Base-by-base conservation (phyloP, 2,329 filamentous ascomycete species). In the Trichoderma atrobrunneum region DNA sequence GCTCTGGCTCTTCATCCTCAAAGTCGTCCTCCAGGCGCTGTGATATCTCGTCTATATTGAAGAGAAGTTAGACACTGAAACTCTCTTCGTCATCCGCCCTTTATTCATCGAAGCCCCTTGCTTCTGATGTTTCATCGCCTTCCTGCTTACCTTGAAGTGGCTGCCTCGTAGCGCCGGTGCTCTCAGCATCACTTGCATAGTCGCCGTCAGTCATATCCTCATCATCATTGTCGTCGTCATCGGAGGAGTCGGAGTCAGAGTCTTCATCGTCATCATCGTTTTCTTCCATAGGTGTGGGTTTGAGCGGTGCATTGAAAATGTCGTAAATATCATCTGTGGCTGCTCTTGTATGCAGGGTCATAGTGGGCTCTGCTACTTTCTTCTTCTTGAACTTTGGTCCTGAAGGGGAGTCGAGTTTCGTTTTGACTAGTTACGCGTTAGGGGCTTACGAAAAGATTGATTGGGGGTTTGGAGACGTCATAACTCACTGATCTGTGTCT, bases 301-400 rank as follows among this genome's bases (percentile, higher is more conserved):
- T 73, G 75, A 79, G 68, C 2, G 96, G 95, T 72, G 96, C 93
- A 78, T 96, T 98, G 83, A 98, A 99, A 62, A 99, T 93, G 72
- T 94, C 94, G 78, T 98, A 98, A 67, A 99, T 98, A 76, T 99
- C 96, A 76, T 98, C 95, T 74, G 95, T 98, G 5, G 96, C 96
- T 75, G 96, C 95, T 77, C 90, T 93, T 14, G 96, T 99, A 79
- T 98, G 94, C 75, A 99, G 89, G 0, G 96, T 99, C 95, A 99
- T 98, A 2, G 96, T 99, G n/a, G 95, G 93, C 81, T 98, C 95
- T 66, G 87, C 84, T 2, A 82, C 75, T 76, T 90, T 91, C 80
- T 92, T 96, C 80, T 93, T 93, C 75, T 91, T 92, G 70, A 95
- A 87, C 81, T 97, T 98, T 5, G 90, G 90, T n/a, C 91, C 89